phyloP scores from a whole-genome alignment of 164 flowering plant genomes.

The Tetrastigma voinierianum region DNA sequence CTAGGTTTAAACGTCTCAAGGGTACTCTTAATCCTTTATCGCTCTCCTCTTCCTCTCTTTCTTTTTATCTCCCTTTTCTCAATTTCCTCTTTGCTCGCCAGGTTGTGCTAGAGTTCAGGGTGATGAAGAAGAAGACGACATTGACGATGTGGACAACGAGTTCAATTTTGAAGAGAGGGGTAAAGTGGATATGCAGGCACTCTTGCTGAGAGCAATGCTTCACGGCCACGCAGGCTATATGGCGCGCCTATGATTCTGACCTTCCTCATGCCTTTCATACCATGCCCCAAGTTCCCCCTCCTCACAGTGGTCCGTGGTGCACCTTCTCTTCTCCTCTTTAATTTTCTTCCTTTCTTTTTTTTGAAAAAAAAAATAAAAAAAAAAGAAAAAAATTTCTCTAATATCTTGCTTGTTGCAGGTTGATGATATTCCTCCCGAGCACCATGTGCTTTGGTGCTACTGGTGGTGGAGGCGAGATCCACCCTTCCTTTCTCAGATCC shows the following conservation, averaged over 20 bases:
- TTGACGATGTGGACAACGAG: constrained; percentile 60
- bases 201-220: constrained; percentile 17
- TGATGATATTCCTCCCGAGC: constrained; percentile 55
- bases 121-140: constrained; percentile 63
- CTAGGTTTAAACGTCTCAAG: constrained; percentile 53
- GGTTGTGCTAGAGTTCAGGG: constrained; percentile 68
- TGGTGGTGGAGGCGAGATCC: constrained; percentile 46
- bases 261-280: constrained; percentile 18
- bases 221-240: constrained; percentile 17
- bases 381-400: too few relatives aligned
- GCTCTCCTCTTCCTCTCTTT: too few relatives aligned
- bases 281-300: constrained; percentile 24
- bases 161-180: constrained; percentile 37
- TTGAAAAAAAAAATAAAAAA: too few relatives aligned
- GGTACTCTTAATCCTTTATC: constrained; percentile 17
- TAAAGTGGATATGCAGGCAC: constrained; percentile 32
- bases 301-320: constrained; percentile 32
- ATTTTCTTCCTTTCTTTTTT: not conserved
- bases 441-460: constrained; percentile 55
- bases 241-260: constrained; percentile 12
- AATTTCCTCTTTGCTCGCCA: constrained; percentile 10
- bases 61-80: not conserved
- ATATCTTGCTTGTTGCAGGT: constrained; percentile 26
- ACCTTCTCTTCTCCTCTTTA: not conserved
- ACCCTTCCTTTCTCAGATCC: constrained; percentile 57